A percentile compares a stretch with the other conserved stretches of the same genome.
These are phyloP conservation scores for Irpex lacteus DNA, from an alignment of 1,284 basidiomycete genomes.

Conservation along the genomic window DNA sequence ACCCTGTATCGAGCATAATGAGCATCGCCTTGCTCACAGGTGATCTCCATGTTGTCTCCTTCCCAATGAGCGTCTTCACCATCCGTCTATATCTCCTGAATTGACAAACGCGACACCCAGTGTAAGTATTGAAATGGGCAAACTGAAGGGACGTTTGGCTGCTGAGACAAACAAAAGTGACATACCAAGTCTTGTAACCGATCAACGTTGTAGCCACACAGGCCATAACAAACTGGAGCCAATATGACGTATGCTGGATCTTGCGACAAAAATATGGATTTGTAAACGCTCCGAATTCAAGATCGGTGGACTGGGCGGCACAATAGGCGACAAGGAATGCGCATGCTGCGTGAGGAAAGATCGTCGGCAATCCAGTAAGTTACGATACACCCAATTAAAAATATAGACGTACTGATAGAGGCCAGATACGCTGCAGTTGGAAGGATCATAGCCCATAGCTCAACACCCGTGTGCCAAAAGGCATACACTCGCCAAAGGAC, in stretches of 20 bases:
- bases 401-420: constrained; percentile 12
- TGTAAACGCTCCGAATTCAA: constrained; percentile 14
- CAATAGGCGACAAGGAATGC: constrained; percentile 12
- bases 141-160: too few relatives aligned
- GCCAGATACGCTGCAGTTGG: constrained; percentile 11
- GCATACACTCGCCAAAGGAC: constrained; percentile 16
- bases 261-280: constrained; percentile 16
- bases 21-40: constrained; percentile 16
- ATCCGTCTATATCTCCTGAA: constrained; percentile 15
- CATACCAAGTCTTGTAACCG: constrained; percentile 17
- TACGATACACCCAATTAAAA: not conserved
- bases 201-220: constrained; percentile 16
- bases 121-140: not conserved
- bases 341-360: not conserved
- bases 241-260: constrained; percentile 17
- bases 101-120: not conserved
- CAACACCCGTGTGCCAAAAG: constrained; percentile 11
- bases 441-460: constrained; percentile 11
- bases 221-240: constrained; percentile 12
- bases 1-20: constrained; percentile 17
- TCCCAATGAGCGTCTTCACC: constrained; percentile 10
- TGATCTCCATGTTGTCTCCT: constrained; percentile 2
- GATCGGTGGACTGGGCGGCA: constrained; percentile 10
- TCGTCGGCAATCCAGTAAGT: not conserved
- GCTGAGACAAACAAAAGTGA: not conserved